Conservation (phyloP, 1,284 basidiomycete genomes). For the Tausonia pullulans region DNA sequence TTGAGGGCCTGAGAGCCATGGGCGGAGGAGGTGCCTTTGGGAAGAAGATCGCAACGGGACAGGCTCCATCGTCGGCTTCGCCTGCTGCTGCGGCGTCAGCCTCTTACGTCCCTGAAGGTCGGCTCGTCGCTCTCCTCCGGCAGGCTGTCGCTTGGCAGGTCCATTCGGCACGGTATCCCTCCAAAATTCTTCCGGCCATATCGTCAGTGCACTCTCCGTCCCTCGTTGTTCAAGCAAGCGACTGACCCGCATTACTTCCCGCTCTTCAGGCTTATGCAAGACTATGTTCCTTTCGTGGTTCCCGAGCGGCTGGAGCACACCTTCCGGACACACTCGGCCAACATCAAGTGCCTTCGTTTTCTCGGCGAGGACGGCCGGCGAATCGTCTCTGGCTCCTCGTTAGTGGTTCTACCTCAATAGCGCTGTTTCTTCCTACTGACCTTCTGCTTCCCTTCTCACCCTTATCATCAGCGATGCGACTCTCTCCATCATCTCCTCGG, state of each 20-base stretch:
- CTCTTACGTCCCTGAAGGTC: constrained; percentile 33
- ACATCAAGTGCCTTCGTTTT: constrained; percentile 39
- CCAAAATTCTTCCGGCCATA: constrained; percentile 29
- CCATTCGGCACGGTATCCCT: constrained; percentile 29
- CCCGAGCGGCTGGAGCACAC: constrained; percentile 24
- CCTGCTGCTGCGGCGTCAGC: not conserved
- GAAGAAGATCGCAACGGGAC: no score
- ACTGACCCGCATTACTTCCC: constrained; percentile 18
- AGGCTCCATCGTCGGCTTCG: no score
- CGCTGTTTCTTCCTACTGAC: no score
- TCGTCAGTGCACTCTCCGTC: constrained; percentile 26
- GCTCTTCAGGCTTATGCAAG: constrained; percentile 25
- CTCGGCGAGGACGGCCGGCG: constrained; percentile 32
- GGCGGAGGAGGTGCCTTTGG: not conserved
- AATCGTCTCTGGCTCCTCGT: constrained; percentile 37
- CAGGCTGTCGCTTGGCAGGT: constrained; percentile 41
- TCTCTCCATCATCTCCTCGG: constrained; percentile 27
- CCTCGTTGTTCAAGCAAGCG: constrained; percentile 25
- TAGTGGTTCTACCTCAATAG: constrained; percentile 23
- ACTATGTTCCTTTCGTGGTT: constrained; percentile 28
- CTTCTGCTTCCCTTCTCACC: constrained; percentile 15
- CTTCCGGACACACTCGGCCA: constrained; percentile 35
- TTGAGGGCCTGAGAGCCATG: constrained; percentile 23
- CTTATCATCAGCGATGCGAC: constrained; percentile 29
- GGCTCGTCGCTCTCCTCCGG: constrained; percentile 35